phyloP scores from a whole-genome alignment of 2,329 filamentous ascomycete genomes.

The Colletotrichum sp. region DNA sequence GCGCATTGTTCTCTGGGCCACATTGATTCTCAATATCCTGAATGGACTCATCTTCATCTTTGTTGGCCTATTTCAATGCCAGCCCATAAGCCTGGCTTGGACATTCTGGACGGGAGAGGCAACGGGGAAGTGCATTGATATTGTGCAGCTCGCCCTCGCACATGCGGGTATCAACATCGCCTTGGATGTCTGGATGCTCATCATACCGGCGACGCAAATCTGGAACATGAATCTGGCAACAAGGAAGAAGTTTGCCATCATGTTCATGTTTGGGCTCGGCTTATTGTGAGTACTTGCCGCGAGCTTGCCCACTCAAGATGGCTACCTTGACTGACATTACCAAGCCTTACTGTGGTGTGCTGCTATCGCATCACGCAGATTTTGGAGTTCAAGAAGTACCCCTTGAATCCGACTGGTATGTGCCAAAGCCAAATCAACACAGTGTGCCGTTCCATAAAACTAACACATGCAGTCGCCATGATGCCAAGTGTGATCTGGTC shows the following conservation, averaged over 20 bases:
- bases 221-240: conserved; percentile 4
- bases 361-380: background rate
- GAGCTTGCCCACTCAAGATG: background rate
- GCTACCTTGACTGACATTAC: background rate
- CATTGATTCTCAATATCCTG: background rate
- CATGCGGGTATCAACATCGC: conserved; percentile 6
- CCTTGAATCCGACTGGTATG: conserved; percentile 10
- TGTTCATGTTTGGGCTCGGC: conserved; percentile 9
- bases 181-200: conserved; percentile 10
- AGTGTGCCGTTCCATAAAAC: background rate
- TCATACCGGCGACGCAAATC: background rate
- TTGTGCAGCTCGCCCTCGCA: background rate
- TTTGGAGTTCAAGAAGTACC: background rate
- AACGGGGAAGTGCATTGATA: background rate
- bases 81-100: background rate
- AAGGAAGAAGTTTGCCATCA: background rate
- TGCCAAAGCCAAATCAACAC: background rate
- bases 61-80: background rate
- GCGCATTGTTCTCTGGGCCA: background rate
- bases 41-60: background rate
- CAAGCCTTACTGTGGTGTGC: background rate
- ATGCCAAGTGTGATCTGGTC: conserved; percentile 4
- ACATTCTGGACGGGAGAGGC: conserved; percentile 5
- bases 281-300: background rate
- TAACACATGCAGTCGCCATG: background rate